Conservation (phyloP, 768 basidiomycete genomes). For the Mycena epipterygia region DNA sequence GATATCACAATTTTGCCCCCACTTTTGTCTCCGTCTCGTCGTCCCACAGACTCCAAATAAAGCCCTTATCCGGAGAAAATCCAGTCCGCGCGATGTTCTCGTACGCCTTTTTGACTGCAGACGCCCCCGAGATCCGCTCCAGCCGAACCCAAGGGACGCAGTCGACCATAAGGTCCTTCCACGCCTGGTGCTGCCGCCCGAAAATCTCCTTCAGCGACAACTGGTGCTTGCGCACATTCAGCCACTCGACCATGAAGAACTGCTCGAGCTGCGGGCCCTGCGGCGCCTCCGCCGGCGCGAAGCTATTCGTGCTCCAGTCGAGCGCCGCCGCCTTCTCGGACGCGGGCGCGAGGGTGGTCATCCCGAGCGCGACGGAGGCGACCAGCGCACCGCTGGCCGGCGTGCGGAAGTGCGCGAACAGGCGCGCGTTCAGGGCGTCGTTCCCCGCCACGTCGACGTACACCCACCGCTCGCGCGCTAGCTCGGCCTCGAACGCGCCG, state of each 20-base stretch:
- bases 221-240: conserved; percentile 65
- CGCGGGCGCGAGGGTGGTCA: conserved; percentile 69
- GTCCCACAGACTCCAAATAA: conserved; percentile 79
- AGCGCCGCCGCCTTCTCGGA: conserved; percentile 46
- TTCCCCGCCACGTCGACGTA: conserved; percentile 79
- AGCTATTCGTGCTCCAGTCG: conserved; percentile 57
- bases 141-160: conserved; percentile 68
- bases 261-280: conserved; percentile 52
- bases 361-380: conserved; percentile 63
- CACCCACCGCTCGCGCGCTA: conserved; percentile 57
- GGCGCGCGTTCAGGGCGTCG: conserved; percentile 58
- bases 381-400: conserved; percentile 52
- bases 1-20: conserved; percentile 34
- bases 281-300: conserved; percentile 39
- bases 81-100: conserved; percentile 58
- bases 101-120: conserved; percentile 64
- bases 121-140: conserved; percentile 61
- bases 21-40: conserved; percentile 37
- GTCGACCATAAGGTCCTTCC: conserved; percentile 72
- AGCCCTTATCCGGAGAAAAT: conserved; percentile 67
- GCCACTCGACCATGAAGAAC: conserved; percentile 83
- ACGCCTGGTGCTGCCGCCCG: conserved; percentile 64
- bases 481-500: conserved; percentile 54
- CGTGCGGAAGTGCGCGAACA: conserved; percentile 59
- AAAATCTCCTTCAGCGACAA: conserved; percentile 63